A percentile compares a stretch with the other conserved stretches of the same genome.
Evolutionary conservation across 495 filamentous ascomycete genomes (phyloP).

Genomic region (Penicillium tannophilum): DNA sequence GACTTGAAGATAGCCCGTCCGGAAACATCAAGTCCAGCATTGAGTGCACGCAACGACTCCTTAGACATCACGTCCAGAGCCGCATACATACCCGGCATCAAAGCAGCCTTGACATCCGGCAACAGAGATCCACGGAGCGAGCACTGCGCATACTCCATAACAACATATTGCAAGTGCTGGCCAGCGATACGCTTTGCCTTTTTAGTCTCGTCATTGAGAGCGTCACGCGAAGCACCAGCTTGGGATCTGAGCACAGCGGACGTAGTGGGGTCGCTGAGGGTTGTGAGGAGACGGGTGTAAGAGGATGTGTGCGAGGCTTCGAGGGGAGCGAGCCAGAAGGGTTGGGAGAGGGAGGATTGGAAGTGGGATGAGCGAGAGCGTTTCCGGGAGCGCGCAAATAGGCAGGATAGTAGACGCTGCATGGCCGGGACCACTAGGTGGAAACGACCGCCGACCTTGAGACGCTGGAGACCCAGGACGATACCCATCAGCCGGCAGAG

Average conservation of each 20-base stretch:
- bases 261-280: constrained; percentile 77
- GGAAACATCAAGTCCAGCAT: constrained; percentile 66
- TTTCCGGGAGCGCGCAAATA: constrained; percentile 59
- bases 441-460: constrained; percentile 68
- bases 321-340: constrained; percentile 50
- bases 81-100: constrained; percentile 72
- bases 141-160: constrained; percentile 70
- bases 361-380: constrained; percentile 42
- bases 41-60: constrained; percentile 66
- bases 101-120: constrained; percentile 64
- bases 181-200: constrained; percentile 75
- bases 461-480: constrained; percentile 61
- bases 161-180: constrained; percentile 69
- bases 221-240: constrained; percentile 36
- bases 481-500: constrained; percentile 61
- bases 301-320: constrained; percentile 57
- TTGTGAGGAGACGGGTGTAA: constrained; percentile 71
- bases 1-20: constrained; percentile 71
- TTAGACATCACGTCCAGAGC: constrained; percentile 67
- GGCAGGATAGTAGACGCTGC: constrained; percentile 61
- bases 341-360: constrained; percentile 30
- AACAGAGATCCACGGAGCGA: constrained; percentile 59
- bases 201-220: constrained; percentile 73
- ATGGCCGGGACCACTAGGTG: constrained; percentile 67
- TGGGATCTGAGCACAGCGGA: constrained; percentile 64